Conservation (phyloP, 306 rosid genomes). For the Prunus dulcis region DNA sequence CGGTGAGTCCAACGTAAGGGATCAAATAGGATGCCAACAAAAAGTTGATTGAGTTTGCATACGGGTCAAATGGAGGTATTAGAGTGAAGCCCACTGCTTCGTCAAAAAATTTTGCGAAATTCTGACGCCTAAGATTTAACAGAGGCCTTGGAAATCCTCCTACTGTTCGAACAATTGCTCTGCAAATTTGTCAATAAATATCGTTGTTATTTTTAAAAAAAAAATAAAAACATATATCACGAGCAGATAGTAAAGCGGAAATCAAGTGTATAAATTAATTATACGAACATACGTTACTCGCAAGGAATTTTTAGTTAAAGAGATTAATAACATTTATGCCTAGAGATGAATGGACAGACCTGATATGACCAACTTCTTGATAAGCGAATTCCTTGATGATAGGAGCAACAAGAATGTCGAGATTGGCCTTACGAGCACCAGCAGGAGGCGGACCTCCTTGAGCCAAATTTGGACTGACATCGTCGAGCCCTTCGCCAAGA, state of each 20-base stretch:
- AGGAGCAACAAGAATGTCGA: neutral
- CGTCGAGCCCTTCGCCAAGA: conserved; percentile 22
- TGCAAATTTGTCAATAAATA: neutral
- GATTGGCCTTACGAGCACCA: conserved; percentile 24
- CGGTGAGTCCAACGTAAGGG: conserved; percentile 26
- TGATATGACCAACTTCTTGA: conserved; percentile 28
- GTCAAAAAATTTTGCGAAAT: conserved; percentile 13
- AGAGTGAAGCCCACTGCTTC: conserved; percentile 17
- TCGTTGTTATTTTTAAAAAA: too few species aligned
- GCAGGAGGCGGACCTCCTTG: conserved; percentile 23
- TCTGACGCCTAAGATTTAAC: conserved; percentile 9
- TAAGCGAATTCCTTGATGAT: conserved; percentile 21
- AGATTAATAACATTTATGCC: too few species aligned
- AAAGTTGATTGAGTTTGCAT: conserved; percentile 14
- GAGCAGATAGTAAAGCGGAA: too few species aligned
- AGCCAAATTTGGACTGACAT: neutral
- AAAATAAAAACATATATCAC: too few species aligned
- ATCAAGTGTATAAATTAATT: too few species aligned
- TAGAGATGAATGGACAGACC: neutral
- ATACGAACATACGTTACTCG: too few species aligned
- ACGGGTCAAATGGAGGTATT: conserved; percentile 30
- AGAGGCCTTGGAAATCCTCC: conserved; percentile 29
- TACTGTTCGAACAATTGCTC: conserved; percentile 2
- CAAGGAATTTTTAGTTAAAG: too few species aligned
- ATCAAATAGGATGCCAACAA: conserved; percentile 10